These are phyloP conservation scores for Aspergillus latus DNA, from an alignment of 2,329 filamentous ascomycete species.

Conservation along the genomic window DNA sequence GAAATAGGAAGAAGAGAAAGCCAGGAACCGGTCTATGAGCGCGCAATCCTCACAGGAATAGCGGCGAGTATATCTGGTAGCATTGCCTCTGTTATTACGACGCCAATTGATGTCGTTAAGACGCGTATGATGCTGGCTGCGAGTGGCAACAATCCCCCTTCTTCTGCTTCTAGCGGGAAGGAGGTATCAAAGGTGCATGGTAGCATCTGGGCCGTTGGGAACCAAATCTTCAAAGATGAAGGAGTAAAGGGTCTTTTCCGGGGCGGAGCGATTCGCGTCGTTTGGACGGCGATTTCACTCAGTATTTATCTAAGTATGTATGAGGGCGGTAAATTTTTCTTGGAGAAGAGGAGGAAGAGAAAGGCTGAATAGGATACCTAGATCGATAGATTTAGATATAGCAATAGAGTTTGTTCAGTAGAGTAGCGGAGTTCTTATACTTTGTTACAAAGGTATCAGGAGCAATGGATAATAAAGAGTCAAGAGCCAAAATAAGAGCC, in stretches of 20 bases:
- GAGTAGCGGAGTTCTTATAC: constrained; percentile 4
- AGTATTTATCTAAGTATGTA: constrained; percentile 85
- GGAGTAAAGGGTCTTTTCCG: constrained; percentile 72
- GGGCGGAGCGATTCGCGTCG: constrained; percentile 69
- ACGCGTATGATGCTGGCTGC: constrained; percentile 81
- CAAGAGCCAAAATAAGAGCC: not conserved
- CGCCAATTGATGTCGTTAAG: constrained; percentile 86
- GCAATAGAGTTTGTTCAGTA: not conserved
- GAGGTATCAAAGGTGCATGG: not conserved
- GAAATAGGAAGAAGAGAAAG: constrained; percentile 5
- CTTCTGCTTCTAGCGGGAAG: not conserved
- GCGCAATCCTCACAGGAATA: constrained; percentile 67
- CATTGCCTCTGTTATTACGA: constrained; percentile 76
- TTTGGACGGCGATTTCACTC: constrained; percentile 80
- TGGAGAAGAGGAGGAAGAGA: constrained; percentile 36
- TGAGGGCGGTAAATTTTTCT: constrained; percentile 71
- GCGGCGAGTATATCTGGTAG: constrained; percentile 74
- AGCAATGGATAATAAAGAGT: not conserved
- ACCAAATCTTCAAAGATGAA: constrained; percentile 63
- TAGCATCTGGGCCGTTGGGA: constrained; percentile 53
- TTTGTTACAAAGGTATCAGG: constrained; percentile 2
- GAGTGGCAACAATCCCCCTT: constrained; percentile 24
- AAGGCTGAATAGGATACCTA: constrained; percentile 30
- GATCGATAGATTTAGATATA: constrained; percentile 4
- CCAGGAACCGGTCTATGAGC: constrained; percentile 57